Base-by-base conservation (phyloP, 2,329 filamentous ascomycete species). In the Magnaporthiopsis incrustans region DNA sequence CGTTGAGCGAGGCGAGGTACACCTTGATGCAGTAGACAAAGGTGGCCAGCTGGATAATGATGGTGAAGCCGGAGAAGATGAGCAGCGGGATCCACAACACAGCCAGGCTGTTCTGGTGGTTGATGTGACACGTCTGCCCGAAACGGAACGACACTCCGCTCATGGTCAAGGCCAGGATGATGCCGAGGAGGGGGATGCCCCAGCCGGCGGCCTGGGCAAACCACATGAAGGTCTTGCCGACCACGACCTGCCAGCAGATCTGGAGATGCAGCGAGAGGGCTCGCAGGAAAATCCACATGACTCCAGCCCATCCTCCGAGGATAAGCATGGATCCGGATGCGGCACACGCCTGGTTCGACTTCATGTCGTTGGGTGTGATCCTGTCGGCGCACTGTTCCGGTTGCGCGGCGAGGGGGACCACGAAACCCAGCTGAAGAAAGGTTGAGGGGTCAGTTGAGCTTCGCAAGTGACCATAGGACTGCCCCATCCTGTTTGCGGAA, bases 91-190 rank as follows among this genome's bases (percentile, higher is more conserved):
- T 91, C 94, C 94, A 98, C 72, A 97, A 91, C 72, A 89, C 90
- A 38, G 87, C 85, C 74, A 96, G 79, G 66, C 91, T 93, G 74
- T 96, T 85, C 64, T 85, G 78, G 75, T 96, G 91, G 79, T 98
- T 98, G 79, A 98, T 93, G 74, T 97, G 94, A 76, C 95, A 99
- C 33, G 92, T 90, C 60, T 85, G 83, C 63, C 95, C 95, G 71
- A 98, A 97, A 62, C 95, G 89, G 77, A 94, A 98, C 1, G 93
- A 98, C 4, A 97, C 91, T 26, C 95, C 95, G 62, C 93, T 97
- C 67, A 96, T 81, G 57, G 91, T 83, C 68, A 98, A 84, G 61
- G 90, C 91, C 57, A 94, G 76, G 3, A 88, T 82, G 67, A 96
- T 85, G 50, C 91, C 90, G 26, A 92, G 77, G 30, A 88, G 82